These are phyloP conservation scores for Lasiodiplodia theobromae DNA, from an alignment of 2,329 filamentous ascomycete genomes.

Conservation along the genomic window DNA sequence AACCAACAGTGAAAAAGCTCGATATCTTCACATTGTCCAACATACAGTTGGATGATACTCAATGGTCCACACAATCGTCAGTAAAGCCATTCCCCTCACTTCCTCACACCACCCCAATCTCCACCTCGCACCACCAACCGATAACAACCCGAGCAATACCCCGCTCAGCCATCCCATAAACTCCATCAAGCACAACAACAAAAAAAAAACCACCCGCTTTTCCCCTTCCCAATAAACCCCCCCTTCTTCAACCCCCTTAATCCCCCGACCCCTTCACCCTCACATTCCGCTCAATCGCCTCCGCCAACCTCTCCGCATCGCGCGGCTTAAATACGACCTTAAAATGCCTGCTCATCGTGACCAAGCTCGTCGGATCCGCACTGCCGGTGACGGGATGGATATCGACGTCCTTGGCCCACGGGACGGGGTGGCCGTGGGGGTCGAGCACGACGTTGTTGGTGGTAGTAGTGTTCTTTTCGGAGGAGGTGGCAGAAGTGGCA, in stretches of 20 bases:
- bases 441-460: not conserved
- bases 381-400: conserved; percentile 67
- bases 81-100: too few species aligned
- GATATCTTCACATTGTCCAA: too few species aligned
- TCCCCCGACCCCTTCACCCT: conserved; percentile 20
- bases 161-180: too few species aligned
- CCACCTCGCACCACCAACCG: too few species aligned
- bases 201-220: not conserved
- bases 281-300: conserved; percentile 42
- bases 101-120: too few species aligned
- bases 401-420: conserved; percentile 50
- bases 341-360: conserved; percentile 66
- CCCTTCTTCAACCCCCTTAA: not conserved
- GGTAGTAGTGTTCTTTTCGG: conserved; percentile 35
- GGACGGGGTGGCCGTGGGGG: conserved; percentile 9
- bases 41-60: too few species aligned
- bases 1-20: too few species aligned
- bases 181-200: not conserved
- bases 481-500: too few species aligned
- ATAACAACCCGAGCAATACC: too few species aligned
- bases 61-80: too few species aligned
- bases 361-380: conserved; percentile 67
- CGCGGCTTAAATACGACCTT: conserved; percentile 66
- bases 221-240: not conserved
- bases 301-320: conserved; percentile 54